Percentiles rank a stretch among this genome's conserved stretches.
Evolutionary conservation across 306 rosid genomes (phyloP).

Genomic region (Medicago ruthenica): DNA sequence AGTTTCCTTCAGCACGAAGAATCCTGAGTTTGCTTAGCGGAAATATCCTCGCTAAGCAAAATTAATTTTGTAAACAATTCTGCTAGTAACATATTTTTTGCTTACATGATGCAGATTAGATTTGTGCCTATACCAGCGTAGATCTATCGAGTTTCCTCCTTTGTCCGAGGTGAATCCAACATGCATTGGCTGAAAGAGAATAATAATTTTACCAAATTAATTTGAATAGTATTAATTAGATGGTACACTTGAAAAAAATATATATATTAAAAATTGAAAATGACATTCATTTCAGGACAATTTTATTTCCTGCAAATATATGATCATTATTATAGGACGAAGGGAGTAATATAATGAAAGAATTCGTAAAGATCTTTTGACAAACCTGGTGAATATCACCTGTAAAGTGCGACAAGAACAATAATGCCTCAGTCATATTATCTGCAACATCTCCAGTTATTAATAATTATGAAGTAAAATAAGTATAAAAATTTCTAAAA

Average conservation of each 20-base stretch:
- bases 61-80: background rate
- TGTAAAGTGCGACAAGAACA: constrained; percentile 87
- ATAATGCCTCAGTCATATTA: constrained; percentile 93
- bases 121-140: constrained; percentile 89
- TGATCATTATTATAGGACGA: too few relatives aligned
- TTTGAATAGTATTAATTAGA: too few relatives aligned
- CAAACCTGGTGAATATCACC: constrained; percentile 93
- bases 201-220: background rate
- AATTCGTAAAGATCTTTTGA: background rate
- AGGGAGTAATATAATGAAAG: too few relatives aligned
- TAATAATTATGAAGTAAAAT: background rate
- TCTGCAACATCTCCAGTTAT: constrained; percentile 48
- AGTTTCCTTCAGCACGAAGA: background rate
- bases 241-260: too few relatives aligned
- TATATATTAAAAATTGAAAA: too few relatives aligned
- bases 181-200: constrained; percentile 76
- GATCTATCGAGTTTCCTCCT: constrained; percentile 85
- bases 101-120: constrained; percentile 92
- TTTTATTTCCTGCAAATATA: too few relatives aligned
- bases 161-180: constrained; percentile 75
- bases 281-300: too few relatives aligned
- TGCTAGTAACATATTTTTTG: background rate
- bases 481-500: background rate
- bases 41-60: background rate
- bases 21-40: background rate